Base-by-base conservation (phyloP, 306 rosid species). In the Cucumis hystrix region DNA sequence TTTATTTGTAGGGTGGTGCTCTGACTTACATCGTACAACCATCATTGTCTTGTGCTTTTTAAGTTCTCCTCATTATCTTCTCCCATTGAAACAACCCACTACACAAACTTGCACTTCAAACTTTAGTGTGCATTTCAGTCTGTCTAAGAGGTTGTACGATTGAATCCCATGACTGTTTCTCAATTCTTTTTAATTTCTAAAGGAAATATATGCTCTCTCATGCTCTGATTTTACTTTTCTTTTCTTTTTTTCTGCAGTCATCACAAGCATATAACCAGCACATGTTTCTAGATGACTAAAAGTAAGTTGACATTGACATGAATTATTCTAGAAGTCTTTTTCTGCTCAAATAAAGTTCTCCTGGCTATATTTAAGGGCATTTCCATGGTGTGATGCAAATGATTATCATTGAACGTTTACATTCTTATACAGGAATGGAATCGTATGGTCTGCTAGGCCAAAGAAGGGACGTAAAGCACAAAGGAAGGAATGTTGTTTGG, bases 401-500 rank as follows among this genome's bases (percentile, higher is more conserved):
- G 33, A 68, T 11, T n/a, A 3, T 1, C 7, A 20, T 25, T 33
- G 55, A 16, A 18, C 28, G 8, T 25, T 43, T 56, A 7, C 55
- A 20, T 18, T 78, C 78, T 82, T 33, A 16, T 77, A 76, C 79
- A 82, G 90, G 83, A 77, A 92, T 89, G 97, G 92, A 89, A 75
- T 89, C 88, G 15, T 88, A 81, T 82, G 92, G 86, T 80, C 77
- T 83, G 70, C 89, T 80, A 74, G 85, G 88, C 47, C 89, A 88
- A 81, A 89, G 91, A 84, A 83, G 84, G 88, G 91, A 85, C 80
- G 77, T 82, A 81, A 91, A 86, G 87, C 89, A 84, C 83, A 91
- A 88, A 77, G 95, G 95, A 80, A 89, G 90, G 84, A 91, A 91
- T 79, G 95, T 91, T 79, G 92, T 91, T 55, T 91, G 97, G 97